These are phyloP conservation scores for Petunia hybrid DNA, from an alignment of 305 asterid species.

Conservation along the genomic window DNA sequence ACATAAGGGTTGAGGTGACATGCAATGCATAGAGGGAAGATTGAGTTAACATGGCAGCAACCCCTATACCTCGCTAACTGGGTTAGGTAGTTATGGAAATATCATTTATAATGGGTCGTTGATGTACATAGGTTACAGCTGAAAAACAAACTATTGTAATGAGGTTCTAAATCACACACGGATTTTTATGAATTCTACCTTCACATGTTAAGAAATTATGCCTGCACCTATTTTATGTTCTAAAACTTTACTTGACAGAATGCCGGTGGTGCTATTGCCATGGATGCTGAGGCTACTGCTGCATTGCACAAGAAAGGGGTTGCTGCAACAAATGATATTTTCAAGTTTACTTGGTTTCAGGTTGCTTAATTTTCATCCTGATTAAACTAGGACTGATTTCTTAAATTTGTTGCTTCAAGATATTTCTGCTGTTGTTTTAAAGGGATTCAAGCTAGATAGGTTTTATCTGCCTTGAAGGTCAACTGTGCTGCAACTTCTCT, in stretches of 20 bases:
- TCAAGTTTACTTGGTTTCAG: conserved; percentile 88
- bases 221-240: conserved; percentile 9
- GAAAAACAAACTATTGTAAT: conserved; percentile 3
- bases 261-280: conserved; percentile 71
- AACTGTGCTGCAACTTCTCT: background rate
- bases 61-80: background rate
- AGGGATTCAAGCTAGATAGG: background rate
- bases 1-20: conserved; percentile 21
- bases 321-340: conserved; percentile 76
- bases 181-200: background rate
- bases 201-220: background rate
- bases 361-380: conserved; percentile 45
- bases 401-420: conserved; percentile 25
- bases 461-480: background rate
- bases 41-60: background rate
- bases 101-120: conserved; percentile 3
- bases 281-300: conserved; percentile 98
- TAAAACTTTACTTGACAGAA: conserved; percentile 53
- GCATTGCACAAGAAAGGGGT: conserved; percentile 78
- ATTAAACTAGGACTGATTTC: conserved; percentile 23
- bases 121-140: background rate
- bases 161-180: background rate
- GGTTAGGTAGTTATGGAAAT: background rate
- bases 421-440: background rate
- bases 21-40: background rate